Base-by-base conservation (phyloP, 2,329 filamentous ascomycete genomes). In the Myrmaecium sp. region DNA sequence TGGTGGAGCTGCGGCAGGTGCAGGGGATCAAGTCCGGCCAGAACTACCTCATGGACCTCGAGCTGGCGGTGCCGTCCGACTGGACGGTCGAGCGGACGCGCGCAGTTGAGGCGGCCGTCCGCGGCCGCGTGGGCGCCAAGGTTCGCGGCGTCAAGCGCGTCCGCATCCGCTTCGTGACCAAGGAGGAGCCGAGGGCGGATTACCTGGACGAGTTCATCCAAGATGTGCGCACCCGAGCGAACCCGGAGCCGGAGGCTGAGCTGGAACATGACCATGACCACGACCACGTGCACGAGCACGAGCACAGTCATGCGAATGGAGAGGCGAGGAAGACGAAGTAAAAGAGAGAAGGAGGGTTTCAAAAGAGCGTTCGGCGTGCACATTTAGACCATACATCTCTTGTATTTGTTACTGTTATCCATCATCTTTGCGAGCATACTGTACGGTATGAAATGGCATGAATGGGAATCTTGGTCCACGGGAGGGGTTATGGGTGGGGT, bases 11-110 rank as follows among this genome's bases (percentile, higher is more conserved):
- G 23, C 68, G 76, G 23, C 76, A 80, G 23, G 67, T 95, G 3
- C 78, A 82, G 36, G 89, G 89, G 29, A 67, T 93, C 54, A 98
- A 98, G 56, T 89, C 82, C 3, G 89, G 89, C 16, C 89, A 94
- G 52, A 98, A 94, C 56, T 94, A 91, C 48, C 62, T 95, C 16
- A 74, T 95, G 40, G 89, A 95, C 40, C 52, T 98, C 5, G 84
- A 93, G 49, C 55, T 95, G 33, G 77, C 70, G 2, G 79, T 91
- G 10, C 82, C 86, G 0, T 66, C 64, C 13, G 57, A 60, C 17
- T 92, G 79, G 77, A 77, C 77, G 0, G 59, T 98, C 5, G 68
- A 73, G 28, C 67, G 77, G 29, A 68, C 74, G 5, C 62, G 69
- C 19, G 56, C 64, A 10, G 60, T 92, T 9, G 89, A 98, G 51